A percentile compares a stretch with the other conserved stretches of the same genome.
Evolutionary conservation across 129 eudicot genomes (phyloP).

Genomic region (Smallanthus sonchifolius): DNA sequence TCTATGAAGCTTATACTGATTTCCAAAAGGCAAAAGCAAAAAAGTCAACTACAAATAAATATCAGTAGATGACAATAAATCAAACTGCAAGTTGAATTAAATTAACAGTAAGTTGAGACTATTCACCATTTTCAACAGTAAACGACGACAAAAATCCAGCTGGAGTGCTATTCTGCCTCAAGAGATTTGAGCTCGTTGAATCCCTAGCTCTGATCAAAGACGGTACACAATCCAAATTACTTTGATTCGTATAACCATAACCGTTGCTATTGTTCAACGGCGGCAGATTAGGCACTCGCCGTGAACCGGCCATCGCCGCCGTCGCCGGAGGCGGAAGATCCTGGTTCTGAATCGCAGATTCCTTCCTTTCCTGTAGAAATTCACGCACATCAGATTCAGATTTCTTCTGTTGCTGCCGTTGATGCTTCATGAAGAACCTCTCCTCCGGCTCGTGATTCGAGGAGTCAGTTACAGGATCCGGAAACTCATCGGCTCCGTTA

Average conservation of each 20-base stretch:
- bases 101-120: not conserved
- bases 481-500: conserved; percentile 23
- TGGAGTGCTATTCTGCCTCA: conserved; percentile 84
- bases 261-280: conserved; percentile 3
- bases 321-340: conserved; percentile 3
- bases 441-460: conserved; percentile 29
- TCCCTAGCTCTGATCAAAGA: conserved; percentile 2
- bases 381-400: conserved; percentile 32
- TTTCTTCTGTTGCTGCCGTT: conserved; percentile 2
- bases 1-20: not conserved
- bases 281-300: conserved; percentile 22
- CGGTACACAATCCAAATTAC: conserved; percentile 7
- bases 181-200: conserved; percentile 45
- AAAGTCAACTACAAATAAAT: conserved; percentile 27
- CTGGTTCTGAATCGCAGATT: not conserved
- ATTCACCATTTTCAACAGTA: conserved; percentile 51
- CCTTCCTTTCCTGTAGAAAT: conserved; percentile 24
- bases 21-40: conserved; percentile 6
- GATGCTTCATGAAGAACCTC: conserved; percentile 7
- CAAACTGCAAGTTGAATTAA: conserved; percentile 30
- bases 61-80: conserved; percentile 16
- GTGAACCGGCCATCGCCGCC: conserved; percentile 14
- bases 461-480: conserved; percentile 23
- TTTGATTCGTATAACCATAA: conserved; percentile 18
- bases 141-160: conserved; percentile 71